These are phyloP conservation scores for Trichocladium uniseriatum DNA, from an alignment of 495 filamentous ascomycete genomes.

Conservation along the genomic window DNA sequence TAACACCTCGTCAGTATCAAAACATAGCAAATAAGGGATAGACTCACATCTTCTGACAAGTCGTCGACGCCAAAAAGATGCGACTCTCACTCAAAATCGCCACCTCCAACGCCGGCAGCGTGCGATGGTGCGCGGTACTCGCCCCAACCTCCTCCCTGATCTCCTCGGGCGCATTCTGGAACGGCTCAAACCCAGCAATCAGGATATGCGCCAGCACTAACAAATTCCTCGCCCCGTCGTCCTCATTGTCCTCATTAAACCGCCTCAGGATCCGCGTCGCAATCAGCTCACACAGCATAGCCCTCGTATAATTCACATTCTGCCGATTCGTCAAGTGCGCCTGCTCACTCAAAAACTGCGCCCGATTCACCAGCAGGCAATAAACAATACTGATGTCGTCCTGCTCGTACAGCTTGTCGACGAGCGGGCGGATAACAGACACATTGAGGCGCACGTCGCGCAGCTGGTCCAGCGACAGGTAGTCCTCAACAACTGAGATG, in stretches of 20 bases:
- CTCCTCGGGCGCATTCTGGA: conserved; percentile 56
- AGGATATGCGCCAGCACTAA: conserved; percentile 62
- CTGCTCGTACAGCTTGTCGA: conserved; percentile 59
- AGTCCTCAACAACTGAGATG: conserved; percentile 42
- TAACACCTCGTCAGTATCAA: conserved; percentile 16
- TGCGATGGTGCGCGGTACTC: conserved; percentile 45
- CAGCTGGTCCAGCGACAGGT: conserved; percentile 54
- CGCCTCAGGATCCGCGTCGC: conserved; percentile 56
- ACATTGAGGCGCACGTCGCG: conserved; percentile 60
- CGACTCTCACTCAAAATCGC: conserved; percentile 63
- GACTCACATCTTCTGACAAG: conserved; percentile 55
- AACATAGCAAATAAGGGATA: not conserved
- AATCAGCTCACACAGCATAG: conserved; percentile 58
- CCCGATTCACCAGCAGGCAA: conserved; percentile 62
- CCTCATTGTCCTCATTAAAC: conserved; percentile 58
- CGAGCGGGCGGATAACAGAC: conserved; percentile 57
- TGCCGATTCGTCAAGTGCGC: conserved; percentile 55
- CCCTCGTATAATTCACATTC: conserved; percentile 58
- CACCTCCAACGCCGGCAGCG: conserved; percentile 58
- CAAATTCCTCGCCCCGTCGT: conserved; percentile 47
- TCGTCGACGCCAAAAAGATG: conserved; percentile 53
- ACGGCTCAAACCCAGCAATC: conserved; percentile 63
- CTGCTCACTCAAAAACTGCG: conserved; percentile 60
- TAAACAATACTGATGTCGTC: conserved; percentile 61
- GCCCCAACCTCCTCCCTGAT: conserved; percentile 41